A percentile compares a stretch with the other conserved stretches of the same genome.
phyloP scores from a whole-genome alignment of 495 filamentous ascomycete species.

The Thermothielavioides terrestris region DNA sequence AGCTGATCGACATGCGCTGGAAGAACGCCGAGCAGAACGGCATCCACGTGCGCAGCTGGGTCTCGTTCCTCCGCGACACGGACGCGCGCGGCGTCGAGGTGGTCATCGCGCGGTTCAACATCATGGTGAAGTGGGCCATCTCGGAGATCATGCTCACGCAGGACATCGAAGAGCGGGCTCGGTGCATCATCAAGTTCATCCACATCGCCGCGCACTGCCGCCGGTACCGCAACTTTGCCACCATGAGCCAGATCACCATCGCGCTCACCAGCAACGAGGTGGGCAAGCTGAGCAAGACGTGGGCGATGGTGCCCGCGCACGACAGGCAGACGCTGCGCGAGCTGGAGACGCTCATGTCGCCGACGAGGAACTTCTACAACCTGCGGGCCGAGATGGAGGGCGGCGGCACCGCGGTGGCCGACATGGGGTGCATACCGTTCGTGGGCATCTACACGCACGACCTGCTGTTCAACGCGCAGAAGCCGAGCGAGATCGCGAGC shows the following conservation, averaged over 20 bases:
- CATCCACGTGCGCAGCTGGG: slow-evolving; percentile 67
- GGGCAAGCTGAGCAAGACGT: slow-evolving; percentile 66
- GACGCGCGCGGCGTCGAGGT: slow-evolving; percentile 85
- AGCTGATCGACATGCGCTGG: slow-evolving; percentile 92
- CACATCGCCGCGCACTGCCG: slow-evolving; percentile 83
- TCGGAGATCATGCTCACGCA: slow-evolving; percentile 85
- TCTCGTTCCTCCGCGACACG: slow-evolving; percentile 77
- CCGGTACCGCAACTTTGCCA: slow-evolving; percentile 86
- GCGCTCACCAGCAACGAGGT: slow-evolving; percentile 81
- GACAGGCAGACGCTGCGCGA: slow-evolving; percentile 68
- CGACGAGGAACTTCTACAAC: slow-evolving; percentile 83
- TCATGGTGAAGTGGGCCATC: slow-evolving; percentile 95
- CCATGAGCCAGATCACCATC: slow-evolving; percentile 89
- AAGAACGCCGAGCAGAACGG: slow-evolving; percentile 54
- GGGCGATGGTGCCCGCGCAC: slow-evolving; percentile 61
- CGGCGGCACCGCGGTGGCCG: slow-evolving; percentile 36
- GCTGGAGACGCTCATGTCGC: slow-evolving; percentile 78
- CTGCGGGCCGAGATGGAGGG: slow-evolving; percentile 88
- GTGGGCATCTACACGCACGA: slow-evolving; percentile 94
- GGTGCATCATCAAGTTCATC: slow-evolving; percentile 81
- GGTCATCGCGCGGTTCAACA: slow-evolving; percentile 93
- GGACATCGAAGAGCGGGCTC: slow-evolving; percentile 71
- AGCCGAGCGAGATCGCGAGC: slow-evolving; percentile 61
- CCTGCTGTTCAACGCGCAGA: slow-evolving; percentile 90
- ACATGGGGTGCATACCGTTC: slow-evolving; percentile 92